Evolutionary conservation across 345 rosid genomes (phyloP).

Genomic region (Eucalyptus sp.): DNA sequence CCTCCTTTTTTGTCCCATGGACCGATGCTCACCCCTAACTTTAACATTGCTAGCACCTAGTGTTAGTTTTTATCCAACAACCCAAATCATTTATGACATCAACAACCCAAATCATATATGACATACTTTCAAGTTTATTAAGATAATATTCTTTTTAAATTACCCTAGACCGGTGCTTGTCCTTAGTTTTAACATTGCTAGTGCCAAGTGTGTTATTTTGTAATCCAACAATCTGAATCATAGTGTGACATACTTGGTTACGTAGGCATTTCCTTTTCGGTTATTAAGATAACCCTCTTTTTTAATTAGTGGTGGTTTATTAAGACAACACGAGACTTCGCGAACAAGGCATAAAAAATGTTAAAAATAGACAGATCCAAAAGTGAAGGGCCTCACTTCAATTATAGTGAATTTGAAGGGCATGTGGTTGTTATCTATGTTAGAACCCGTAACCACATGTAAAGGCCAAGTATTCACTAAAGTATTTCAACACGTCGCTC

Average conservation of each 20-base stretch:
- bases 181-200: not conserved
- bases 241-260: not conserved
- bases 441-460: not conserved
- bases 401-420: not conserved
- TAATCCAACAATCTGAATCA: not conserved
- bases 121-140: not conserved
- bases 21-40: not conserved
- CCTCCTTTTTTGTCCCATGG: not conserved
- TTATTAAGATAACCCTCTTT: not conserved
- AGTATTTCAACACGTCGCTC: not conserved
- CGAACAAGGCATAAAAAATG: fast-evolving
- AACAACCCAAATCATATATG: not conserved
- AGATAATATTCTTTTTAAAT: not conserved
- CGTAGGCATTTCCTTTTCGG: not conserved
- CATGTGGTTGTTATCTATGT: not conserved
- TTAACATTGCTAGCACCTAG: not conserved
- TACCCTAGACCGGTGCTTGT: not conserved
- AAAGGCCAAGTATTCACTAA: not conserved
- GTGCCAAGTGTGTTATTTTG: not conserved
- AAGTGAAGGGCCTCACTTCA: not conserved
- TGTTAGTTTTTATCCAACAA: not conserved
- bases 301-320: not conserved
- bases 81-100: not conserved
- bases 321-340: not conserved
- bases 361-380: not conserved